Evolutionary conservation across 1,284 basidiomycete species (phyloP).

Genomic region (Inonotus obliquus): DNA sequence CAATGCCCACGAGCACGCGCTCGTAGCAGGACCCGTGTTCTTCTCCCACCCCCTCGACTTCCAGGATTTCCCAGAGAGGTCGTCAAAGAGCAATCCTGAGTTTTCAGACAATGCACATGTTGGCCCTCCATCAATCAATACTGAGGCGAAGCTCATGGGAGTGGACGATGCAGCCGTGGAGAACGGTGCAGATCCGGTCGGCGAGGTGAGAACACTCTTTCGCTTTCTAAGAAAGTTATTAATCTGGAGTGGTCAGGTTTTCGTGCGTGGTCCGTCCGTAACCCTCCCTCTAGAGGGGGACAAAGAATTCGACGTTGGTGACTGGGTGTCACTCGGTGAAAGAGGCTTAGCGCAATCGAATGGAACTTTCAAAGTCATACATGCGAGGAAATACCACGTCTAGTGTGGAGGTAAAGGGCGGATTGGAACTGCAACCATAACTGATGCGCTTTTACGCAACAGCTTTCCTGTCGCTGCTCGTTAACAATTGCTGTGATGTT

Average conservation of each 20-base stretch:
- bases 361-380: conserved; percentile 49
- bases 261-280: conserved; percentile 43
- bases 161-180: conserved; percentile 62
- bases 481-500: neutral
- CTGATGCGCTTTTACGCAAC: neutral
- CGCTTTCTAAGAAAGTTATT: conserved; percentile 29
- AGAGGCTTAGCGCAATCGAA: conserved; percentile 52
- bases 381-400: neutral
- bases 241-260: conserved; percentile 30
- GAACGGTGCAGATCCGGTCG: conserved; percentile 51
- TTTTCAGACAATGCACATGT: conserved; percentile 46
- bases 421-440: neutral
- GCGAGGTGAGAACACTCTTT: conserved; percentile 41
- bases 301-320: conserved; percentile 39
- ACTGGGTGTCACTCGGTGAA: conserved; percentile 47
- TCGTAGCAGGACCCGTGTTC: conserved; percentile 63
- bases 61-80: conserved; percentile 50
- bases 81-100: conserved; percentile 25
- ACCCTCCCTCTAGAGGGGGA: conserved; percentile 43
- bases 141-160: conserved; percentile 64
- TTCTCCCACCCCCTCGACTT: conserved; percentile 73
- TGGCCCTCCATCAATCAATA: conserved; percentile 69
- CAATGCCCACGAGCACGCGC: conserved; percentile 52
- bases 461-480: neutral
- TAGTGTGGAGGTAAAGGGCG: neutral